phyloP scores from a whole-genome alignment of 495 filamentous ascomycete genomes.

The Neurospora sp. region DNA sequence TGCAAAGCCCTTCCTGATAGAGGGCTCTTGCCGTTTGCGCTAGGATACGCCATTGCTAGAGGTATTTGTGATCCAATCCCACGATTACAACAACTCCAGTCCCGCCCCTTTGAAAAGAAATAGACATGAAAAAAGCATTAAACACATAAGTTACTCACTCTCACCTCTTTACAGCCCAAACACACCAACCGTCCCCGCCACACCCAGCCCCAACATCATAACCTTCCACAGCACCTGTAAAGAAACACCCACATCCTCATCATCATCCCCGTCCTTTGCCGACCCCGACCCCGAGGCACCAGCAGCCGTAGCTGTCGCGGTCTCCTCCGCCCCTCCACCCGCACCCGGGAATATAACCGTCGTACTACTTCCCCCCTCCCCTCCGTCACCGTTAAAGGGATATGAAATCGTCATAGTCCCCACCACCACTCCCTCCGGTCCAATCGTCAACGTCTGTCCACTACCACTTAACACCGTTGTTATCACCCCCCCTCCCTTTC shows the following conservation, averaged over 20 bases:
- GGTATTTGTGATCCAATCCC: background rate
- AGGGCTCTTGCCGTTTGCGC: background rate
- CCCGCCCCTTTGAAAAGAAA: background rate
- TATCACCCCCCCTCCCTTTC: slow-evolving; percentile 15
- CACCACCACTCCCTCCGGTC: slow-evolving; percentile 33
- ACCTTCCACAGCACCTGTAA: background rate
- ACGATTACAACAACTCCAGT: background rate
- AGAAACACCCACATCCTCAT: background rate
- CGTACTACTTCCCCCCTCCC: background rate
- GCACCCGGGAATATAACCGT: background rate
- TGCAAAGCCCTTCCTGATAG: background rate
- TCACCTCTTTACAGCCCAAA: background rate
- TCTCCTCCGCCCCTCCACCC: background rate
- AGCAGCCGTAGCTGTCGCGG: background rate
- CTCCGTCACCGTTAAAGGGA: slow-evolving; percentile 19
- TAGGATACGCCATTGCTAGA: background rate
- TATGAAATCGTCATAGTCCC: slow-evolving; percentile 29
- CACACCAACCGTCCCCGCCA: background rate
- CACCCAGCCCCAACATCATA: background rate
- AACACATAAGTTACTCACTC: background rate
- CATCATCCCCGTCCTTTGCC: background rate
- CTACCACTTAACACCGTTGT: slow-evolving; percentile 30
- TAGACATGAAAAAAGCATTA: background rate
- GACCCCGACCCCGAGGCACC: background rate
- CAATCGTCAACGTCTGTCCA: slow-evolving; percentile 36